Percentiles rank a stretch among this genome's conserved stretches.
These are phyloP conservation scores for Lithospermum erythrorhizon DNA, from an alignment of 257 asterid genomes.

Conservation along the genomic window DNA sequence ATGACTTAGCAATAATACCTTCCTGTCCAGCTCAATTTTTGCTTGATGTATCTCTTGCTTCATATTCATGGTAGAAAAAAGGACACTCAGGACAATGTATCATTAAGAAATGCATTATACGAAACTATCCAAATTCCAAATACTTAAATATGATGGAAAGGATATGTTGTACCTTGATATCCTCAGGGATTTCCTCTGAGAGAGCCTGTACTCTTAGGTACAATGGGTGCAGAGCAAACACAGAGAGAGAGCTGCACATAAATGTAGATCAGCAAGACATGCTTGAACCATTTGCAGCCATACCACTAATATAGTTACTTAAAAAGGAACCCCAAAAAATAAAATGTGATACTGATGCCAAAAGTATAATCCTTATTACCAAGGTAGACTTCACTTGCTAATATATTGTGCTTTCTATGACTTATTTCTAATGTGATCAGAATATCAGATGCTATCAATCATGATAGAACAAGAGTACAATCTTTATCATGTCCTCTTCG, in stretches of 20 bases:
- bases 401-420: neutral
- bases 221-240: conserved; percentile 95
- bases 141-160: neutral
- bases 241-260: conserved; percentile 82
- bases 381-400: neutral
- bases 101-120: neutral
- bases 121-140: neutral
- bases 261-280: conserved; percentile 8
- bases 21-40: conserved; percentile 49
- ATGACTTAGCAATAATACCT: conserved; percentile 34
- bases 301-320: neutral
- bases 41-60: conserved; percentile 73
- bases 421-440: neutral
- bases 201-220: conserved; percentile 87
- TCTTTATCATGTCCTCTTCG: neutral
- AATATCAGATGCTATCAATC: neutral
- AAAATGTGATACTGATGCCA: neutral
- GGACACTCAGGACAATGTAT: neutral
- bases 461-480: neutral
- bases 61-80: conserved; percentile 8
- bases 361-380: neutral
- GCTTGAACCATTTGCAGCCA: neutral
- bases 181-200: conserved; percentile 48
- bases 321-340: neutral
- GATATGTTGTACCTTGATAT: conserved; percentile 44